These are phyloP conservation scores for Aspergillus incahuasiensis DNA, from an alignment of 495 filamentous ascomycete species.

Conservation along the genomic window DNA sequence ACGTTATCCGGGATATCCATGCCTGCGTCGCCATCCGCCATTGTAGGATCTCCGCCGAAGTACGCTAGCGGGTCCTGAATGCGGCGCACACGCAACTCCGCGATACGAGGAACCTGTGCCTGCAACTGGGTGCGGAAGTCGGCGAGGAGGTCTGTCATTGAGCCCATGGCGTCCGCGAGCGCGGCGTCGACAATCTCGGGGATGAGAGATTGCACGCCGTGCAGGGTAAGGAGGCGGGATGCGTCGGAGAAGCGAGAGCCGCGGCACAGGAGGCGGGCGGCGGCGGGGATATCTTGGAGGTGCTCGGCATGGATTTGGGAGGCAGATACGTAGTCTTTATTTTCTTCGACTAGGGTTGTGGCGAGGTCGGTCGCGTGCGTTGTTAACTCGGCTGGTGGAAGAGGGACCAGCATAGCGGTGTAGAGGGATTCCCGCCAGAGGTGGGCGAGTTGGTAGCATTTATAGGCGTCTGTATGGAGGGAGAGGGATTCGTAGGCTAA, in stretches of 20 bases:
- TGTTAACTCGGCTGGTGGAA: slow-evolving; percentile 52
- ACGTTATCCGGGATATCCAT: slow-evolving; percentile 84
- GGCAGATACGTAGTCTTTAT: slow-evolving; percentile 75
- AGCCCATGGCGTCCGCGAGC: slow-evolving; percentile 69
- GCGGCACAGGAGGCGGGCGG: slow-evolving; percentile 69
- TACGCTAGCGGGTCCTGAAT: slow-evolving; percentile 74
- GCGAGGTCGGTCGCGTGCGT: slow-evolving; percentile 64
- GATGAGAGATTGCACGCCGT: slow-evolving; percentile 44
- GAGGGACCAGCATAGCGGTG: slow-evolving; percentile 60
- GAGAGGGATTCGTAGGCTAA: slow-evolving; percentile 82
- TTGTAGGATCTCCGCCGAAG: slow-evolving; percentile 62
- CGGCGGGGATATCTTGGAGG: slow-evolving; percentile 61
- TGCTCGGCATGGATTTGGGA: slow-evolving; percentile 78
- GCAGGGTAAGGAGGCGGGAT: slow-evolving; percentile 58
- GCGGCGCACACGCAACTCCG: slow-evolving; percentile 75
- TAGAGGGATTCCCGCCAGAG: slow-evolving; percentile 89
- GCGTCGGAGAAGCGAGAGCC: slow-evolving; percentile 83
- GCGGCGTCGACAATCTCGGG: slow-evolving; percentile 65
- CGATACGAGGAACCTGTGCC: slow-evolving; percentile 79
- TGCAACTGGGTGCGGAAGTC: slow-evolving; percentile 82
- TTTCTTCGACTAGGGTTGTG: slow-evolving; percentile 72
- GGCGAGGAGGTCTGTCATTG: slow-evolving; percentile 80
- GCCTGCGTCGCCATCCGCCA: slow-evolving; percentile 29
- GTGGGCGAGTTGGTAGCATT: slow-evolving; percentile 74
- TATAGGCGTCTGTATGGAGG: slow-evolving; percentile 64